A percentile compares a stretch with the other conserved stretches of the same genome.
phyloP scores from a whole-genome alignment of 176 grass and related monocot genomes.

The Rhipidocladum racemiflorum region DNA sequence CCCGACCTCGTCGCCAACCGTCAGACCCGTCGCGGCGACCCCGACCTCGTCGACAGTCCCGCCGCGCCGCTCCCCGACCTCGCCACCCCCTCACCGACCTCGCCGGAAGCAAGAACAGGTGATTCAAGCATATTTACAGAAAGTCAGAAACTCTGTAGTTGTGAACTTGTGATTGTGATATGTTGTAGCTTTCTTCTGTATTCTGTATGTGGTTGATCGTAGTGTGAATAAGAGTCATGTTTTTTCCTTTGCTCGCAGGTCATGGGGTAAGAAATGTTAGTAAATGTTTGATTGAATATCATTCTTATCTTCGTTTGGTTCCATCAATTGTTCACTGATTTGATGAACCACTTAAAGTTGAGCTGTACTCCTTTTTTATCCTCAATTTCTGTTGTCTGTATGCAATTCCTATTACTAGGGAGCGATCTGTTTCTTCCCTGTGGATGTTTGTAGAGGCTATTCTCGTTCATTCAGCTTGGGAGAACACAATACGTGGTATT shows the following conservation, averaged over 20 bases:
- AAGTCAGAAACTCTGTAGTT: too few species aligned
- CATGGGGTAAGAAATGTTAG: not conserved
- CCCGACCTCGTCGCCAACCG: too few species aligned
- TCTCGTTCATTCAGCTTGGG: not conserved
- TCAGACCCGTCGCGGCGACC: too few species aligned
- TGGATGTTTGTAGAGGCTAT: not conserved
- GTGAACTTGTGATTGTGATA: too few species aligned
- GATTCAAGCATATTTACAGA: too few species aligned
- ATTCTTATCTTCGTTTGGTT: not conserved
- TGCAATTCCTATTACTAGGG: not conserved
- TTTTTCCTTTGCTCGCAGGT: not conserved
- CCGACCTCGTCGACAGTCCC: too few species aligned
- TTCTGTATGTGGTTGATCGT: not conserved
- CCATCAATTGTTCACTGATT: not conserved
- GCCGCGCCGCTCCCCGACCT: too few species aligned
- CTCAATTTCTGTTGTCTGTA: slow-evolving; percentile 10
- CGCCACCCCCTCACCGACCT: too few species aligned
- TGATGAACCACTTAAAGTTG: not conserved
- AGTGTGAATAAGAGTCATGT: not conserved
- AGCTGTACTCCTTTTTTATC: not conserved
- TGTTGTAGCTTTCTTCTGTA: not conserved
- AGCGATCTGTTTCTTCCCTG: not conserved
- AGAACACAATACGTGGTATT: not conserved
- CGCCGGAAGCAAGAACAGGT: too few species aligned
- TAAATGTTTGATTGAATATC: not conserved